These are phyloP conservation scores for Eremothecium sinecaudum DNA, from an alignment of 1,139 yeast species.

Conservation along the genomic window DNA sequence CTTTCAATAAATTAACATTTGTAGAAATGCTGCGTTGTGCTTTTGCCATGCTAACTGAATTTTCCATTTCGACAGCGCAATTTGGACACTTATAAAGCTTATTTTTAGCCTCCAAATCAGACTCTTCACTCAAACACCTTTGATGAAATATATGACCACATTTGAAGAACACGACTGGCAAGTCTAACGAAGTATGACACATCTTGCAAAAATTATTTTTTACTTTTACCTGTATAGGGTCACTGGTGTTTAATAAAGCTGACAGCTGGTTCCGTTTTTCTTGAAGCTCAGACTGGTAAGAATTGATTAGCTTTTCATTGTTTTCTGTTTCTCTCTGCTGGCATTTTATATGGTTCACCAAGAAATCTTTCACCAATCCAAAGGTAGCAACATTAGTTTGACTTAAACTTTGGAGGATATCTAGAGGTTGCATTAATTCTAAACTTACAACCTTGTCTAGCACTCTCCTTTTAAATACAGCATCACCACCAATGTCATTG, in stretches of 20 bases:
- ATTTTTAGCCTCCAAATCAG: conserved; percentile 6
- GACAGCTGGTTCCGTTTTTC: conserved; percentile 46
- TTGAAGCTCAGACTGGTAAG: conserved; percentile 61
- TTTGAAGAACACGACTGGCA: conserved; percentile 76
- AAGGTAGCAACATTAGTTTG: conserved; percentile 57
- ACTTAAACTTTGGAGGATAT: conserved; percentile 61
- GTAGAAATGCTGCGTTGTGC: conserved; percentile 56
- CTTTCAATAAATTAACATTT: conserved; percentile 52
- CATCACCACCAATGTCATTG: conserved; percentile 44
- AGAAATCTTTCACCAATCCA: conserved; percentile 62
- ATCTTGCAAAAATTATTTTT: conserved; percentile 64
- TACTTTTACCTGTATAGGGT: conserved; percentile 47
- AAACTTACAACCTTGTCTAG: conserved; percentile 45
- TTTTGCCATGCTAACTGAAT: conserved; percentile 47
- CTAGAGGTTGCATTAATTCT: conserved; percentile 62
- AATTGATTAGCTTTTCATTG: conserved; percentile 55
- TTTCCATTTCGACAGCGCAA: conserved; percentile 62
- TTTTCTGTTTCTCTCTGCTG: conserved; percentile 61
- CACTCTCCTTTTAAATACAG: conserved; percentile 38
- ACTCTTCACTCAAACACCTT: conserved; percentile 54
- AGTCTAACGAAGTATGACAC: conserved; percentile 61
- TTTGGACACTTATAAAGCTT: conserved; percentile 49
- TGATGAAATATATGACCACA: conserved; percentile 87
- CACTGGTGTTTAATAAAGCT: conserved; percentile 35
- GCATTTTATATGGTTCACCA: conserved; percentile 51